Conservation (phyloP, 129 eudicot genomes). For the Flaveria robusta region DNA sequence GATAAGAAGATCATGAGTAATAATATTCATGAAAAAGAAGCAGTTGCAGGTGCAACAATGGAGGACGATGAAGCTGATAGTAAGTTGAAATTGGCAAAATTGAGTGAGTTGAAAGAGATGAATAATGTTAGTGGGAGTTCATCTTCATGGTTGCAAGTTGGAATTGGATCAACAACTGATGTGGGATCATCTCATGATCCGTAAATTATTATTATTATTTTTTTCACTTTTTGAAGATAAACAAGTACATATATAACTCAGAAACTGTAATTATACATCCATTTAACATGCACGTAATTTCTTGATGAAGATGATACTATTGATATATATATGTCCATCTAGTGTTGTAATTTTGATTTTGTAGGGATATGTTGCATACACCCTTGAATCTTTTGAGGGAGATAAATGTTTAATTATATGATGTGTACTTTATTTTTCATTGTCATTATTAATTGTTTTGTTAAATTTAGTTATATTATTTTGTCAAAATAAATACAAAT, state of each 20-base stretch:
- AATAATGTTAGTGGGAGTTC: constrained; percentile 52
- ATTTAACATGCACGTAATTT: constrained; percentile 30
- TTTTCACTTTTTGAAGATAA: constrained; percentile 13
- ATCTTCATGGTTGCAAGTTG: constrained; percentile 91
- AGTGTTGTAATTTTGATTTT: constrained; percentile 27
- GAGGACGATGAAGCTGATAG: constrained; percentile 89
- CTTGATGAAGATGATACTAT: constrained; percentile 27
- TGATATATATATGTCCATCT: constrained; percentile 26
- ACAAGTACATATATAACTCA: constrained; percentile 37
- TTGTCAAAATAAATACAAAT: constrained; percentile 16
- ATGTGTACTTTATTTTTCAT: constrained; percentile 27
- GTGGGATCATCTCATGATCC: constrained; percentile 40
- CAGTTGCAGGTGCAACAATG: constrained; percentile 6
- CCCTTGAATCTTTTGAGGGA: constrained; percentile 19
- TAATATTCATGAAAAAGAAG: constrained; percentile 23
- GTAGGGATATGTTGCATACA: constrained; percentile 26
- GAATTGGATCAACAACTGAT: constrained; percentile 62
- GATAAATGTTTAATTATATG: constrained; percentile 31
- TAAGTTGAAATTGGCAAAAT: constrained; percentile 69
- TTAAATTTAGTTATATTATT: not conserved
- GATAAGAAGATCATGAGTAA: constrained; percentile 31
- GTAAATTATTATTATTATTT: constrained; percentile 23
- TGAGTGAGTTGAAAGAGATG: constrained; percentile 71
- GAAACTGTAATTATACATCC: constrained; percentile 45
- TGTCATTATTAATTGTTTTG: not conserved